These are phyloP conservation scores for Amphicarpaea edgeworthii DNA, from an alignment of 306 rosid genomes.

Conservation along the genomic window DNA sequence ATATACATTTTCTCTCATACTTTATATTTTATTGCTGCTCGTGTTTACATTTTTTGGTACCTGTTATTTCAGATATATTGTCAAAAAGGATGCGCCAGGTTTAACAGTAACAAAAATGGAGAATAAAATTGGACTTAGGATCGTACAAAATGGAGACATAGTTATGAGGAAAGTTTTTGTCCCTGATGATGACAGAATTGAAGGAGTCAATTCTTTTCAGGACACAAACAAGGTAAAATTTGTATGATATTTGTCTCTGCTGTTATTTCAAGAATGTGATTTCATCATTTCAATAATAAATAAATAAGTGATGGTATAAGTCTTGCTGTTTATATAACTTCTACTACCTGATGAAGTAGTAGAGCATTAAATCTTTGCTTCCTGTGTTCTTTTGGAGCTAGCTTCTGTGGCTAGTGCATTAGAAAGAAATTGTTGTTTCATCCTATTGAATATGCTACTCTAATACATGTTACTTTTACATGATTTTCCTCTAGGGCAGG, in stretches of 20 bases:
- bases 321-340: conserved; percentile 27
- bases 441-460: conserved; percentile 8
- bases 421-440: not conserved
- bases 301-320: conserved; percentile 1
- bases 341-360: not conserved
- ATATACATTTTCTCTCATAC: not conserved
- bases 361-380: not conserved
- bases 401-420: not conserved
- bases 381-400: not conserved
- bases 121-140: conserved; percentile 89
- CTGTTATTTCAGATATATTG: conserved; percentile 66
- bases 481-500: not conserved
- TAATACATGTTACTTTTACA: not conserved
- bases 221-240: conserved; percentile 85
- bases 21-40: not conserved
- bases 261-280: conserved; percentile 5
- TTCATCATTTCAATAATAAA: not conserved
- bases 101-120: conserved; percentile 78
- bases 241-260: not conserved
- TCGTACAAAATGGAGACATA: conserved; percentile 94
- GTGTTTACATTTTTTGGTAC: conserved; percentile 27
- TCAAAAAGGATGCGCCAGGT: conserved; percentile 86
- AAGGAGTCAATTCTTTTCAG: conserved; percentile 83
- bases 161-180: conserved; percentile 75
- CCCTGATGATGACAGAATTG: conserved; percentile 78